Evolutionary conservation across 2,329 filamentous ascomycete species (phyloP).

Genomic region (Lasiodiplodia sp.): DNA sequence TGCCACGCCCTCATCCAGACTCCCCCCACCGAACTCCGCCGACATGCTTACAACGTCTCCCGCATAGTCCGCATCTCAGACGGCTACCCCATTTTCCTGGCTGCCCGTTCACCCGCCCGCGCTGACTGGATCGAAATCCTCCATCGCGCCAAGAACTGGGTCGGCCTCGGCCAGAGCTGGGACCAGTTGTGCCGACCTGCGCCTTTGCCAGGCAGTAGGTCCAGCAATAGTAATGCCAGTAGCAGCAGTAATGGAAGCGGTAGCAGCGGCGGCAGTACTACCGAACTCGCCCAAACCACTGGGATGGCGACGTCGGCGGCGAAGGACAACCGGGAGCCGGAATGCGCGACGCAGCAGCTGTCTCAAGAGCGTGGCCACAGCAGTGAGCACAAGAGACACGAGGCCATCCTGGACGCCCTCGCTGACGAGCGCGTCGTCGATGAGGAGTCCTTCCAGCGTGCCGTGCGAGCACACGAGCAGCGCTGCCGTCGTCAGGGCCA

Average conservation of each 20-base stretch:
- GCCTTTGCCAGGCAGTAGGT: constrained; percentile 45
- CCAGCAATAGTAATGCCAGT: constrained; percentile 7
- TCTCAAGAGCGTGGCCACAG: constrained; percentile 59
- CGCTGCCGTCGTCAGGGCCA: constrained; percentile 63
- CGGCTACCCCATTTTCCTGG: constrained; percentile 81
- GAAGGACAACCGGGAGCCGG: neutral
- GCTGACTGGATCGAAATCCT: constrained; percentile 83
- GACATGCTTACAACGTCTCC: constrained; percentile 83
- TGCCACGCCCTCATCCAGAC: constrained; percentile 83
- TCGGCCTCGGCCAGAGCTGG: constrained; percentile 71
- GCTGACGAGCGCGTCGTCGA: constrained; percentile 73
- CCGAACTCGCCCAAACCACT: constrained; percentile 6
- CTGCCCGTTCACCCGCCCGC: constrained; percentile 73
- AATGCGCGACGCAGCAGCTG: neutral
- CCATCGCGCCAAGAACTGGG: constrained; percentile 67
- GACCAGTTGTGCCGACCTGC: constrained; percentile 70
- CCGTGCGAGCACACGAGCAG: constrained; percentile 67
- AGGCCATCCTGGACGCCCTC: constrained; percentile 72
- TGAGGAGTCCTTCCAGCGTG: constrained; percentile 69
- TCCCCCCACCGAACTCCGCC: constrained; percentile 76
- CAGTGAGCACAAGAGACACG: constrained; percentile 66
- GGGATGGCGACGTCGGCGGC: neutral
- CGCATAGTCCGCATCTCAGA: constrained; percentile 76
- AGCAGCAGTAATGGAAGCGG: neutral
- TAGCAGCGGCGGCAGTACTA: constrained; percentile 6